A percentile compares a stretch with the other conserved stretches of the same genome.
Evolutionary conservation across 192 early-diverging fungal genomes (phyloP).

Genomic region (Coemansia sp.): DNA sequence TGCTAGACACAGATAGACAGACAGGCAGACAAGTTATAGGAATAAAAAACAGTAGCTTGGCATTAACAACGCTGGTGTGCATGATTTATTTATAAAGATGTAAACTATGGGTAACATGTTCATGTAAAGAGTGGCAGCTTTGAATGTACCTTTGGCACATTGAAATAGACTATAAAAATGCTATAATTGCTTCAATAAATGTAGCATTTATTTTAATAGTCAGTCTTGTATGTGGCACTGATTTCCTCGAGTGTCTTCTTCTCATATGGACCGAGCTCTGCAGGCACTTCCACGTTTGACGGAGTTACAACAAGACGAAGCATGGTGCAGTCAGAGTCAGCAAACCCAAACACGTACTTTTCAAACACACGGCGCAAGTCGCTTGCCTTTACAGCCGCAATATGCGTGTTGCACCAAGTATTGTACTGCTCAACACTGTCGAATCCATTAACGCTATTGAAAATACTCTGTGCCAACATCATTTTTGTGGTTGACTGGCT

Average conservation of each 20-base stretch:
- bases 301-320: conserved; percentile 33
- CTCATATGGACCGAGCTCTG: conserved; percentile 30
- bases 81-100: no score
- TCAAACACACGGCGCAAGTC: conserved; percentile 43
- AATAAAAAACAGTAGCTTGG: no score
- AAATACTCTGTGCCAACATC: conserved; percentile 14
- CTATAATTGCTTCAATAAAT: background rate
- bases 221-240: background rate
- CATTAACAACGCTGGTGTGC: no score
- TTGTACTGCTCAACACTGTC: conserved; percentile 14
- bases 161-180: background rate
- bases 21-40: no score
- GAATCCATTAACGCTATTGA: conserved; percentile 22
- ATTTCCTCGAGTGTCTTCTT: conserved; percentile 16
- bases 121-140: no score
- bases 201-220: background rate
- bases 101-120: no score
- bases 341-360: conserved; percentile 17
- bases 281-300: conserved; percentile 20
- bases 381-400: conserved; percentile 19
- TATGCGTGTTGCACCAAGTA: conserved; percentile 32
- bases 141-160: no score
- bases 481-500: conserved; percentile 17
- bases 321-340: conserved; percentile 22
- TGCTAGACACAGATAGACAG: no score